Conservation (phyloP, 208 protist genomes). For the Naegleria fowleri region DNA sequence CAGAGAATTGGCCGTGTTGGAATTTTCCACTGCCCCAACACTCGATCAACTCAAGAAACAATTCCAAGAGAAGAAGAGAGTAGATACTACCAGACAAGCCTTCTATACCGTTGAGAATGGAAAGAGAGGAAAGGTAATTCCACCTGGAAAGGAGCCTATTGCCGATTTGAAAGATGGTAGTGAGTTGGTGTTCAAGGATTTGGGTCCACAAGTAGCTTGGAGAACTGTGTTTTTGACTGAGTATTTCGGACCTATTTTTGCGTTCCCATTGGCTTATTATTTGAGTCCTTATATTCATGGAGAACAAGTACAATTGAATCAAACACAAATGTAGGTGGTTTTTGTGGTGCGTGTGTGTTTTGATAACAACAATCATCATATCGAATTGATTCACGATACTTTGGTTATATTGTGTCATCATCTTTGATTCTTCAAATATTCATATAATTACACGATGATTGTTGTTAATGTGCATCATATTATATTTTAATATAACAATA, state of each 20-base stretch:
- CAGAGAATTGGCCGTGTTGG: background rate
- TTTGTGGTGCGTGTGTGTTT: background rate
- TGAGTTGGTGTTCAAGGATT: constrained; percentile 74
- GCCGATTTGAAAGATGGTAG: constrained; percentile 55
- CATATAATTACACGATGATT: no score
- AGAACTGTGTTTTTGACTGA: constrained; percentile 85
- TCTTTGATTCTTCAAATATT: no score
- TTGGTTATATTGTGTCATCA: background rate
- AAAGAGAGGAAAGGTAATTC: background rate
- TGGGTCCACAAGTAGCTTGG: constrained; percentile 82
- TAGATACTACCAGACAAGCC: background rate
- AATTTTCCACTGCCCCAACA: background rate
- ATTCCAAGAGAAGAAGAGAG: background rate
- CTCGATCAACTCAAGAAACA: background rate
- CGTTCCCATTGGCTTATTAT: constrained; percentile 74
- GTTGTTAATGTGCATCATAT: no score
- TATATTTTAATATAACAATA: no score
- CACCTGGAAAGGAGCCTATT: background rate
- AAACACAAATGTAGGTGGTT: background rate
- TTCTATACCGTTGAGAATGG: background rate
- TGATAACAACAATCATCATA: background rate
- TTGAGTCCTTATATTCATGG: constrained; percentile 56
- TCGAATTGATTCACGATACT: no score
- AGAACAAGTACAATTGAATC: background rate
- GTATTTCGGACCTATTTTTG: constrained; percentile 80